Base-by-base conservation (phyloP, 116 monocot species). In the Trichopus zeylanicus region DNA sequence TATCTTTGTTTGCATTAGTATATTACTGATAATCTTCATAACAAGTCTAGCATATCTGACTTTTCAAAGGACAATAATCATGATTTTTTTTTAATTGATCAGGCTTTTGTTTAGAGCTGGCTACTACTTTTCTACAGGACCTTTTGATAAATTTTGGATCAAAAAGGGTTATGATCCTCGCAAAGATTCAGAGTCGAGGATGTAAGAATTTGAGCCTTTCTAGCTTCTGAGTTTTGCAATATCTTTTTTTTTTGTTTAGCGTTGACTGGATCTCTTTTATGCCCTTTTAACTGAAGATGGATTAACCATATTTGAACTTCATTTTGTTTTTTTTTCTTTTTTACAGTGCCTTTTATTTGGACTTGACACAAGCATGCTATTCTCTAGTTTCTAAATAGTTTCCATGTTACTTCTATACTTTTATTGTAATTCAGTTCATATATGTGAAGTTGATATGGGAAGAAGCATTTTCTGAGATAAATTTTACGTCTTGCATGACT, bases 101-200 rank as follows among this genome's bases (percentile, higher is more conserved):
- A 93, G 89, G 75, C 81, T 90, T 76, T 55, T 90, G 35, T 72
- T 84, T 49, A 78, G 95, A 77, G 62, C 71, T 61, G 95, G 91
- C 26, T 97, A 90, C 67, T 97, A 90, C 66, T 97, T 97, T 56
- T 78, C 87, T 51, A 81, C 71, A 57, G 95, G 95, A 64, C 95
- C 95, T 55, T 97, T 84, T 81, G 91, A 78, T 72, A 60, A 65
- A 66, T 90, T 97, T 48, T 90, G 91, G 95, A 84, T 87, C 20
- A 84, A 65, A 69, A 97, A 88, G 72, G 95, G 90, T 48, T 97
- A 87, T 69, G 95, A 97, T 76, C 95, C 95, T 58, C 95, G 95
- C 13, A 69, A 48, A 58, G 86, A 87, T 72, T 57, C 87, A 25
- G 90, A 87, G 21, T 84, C 90, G 53, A 67, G 79, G 31, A 84